These are phyloP conservation scores for Leishmania mexicana DNA, from an alignment of 208 protist species.

Conservation along the genomic window DNA sequence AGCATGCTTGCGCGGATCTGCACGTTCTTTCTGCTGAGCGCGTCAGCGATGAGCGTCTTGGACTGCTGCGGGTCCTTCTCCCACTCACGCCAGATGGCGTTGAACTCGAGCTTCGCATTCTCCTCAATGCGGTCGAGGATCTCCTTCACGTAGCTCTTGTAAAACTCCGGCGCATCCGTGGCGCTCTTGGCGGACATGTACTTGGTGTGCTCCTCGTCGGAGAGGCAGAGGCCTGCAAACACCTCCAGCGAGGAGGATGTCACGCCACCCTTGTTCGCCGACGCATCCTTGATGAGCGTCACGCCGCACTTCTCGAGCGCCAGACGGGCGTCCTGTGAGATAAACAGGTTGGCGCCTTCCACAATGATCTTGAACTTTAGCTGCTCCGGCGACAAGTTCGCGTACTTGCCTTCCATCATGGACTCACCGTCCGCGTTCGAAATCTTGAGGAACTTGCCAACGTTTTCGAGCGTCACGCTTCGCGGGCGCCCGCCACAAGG, in stretches of 20 bases:
- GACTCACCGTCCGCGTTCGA: conserved; percentile 60
- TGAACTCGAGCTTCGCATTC: conserved; percentile 92
- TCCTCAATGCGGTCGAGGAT: conserved; percentile 83
- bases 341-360: conserved; percentile 98
- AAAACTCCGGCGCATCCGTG: conserved; percentile 84
- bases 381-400: conserved; percentile 43
- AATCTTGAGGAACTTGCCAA: conserved; percentile 81
- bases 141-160: conserved; percentile 92
- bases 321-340: conserved; percentile 95
- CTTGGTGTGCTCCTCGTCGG: conserved; percentile 89
- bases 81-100: conserved; percentile 88
- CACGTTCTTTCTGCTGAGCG: conserved; percentile 92
- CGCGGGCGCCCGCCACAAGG: conserved; percentile 96
- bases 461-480: conserved; percentile 93
- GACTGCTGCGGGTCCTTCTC: conserved; percentile 49
- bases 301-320: conserved; percentile 90
- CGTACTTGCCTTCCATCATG: conserved; percentile 68
- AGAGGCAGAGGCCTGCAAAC: conserved; percentile 93
- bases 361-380: conserved; percentile 95
- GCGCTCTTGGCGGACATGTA: conserved; percentile 87
- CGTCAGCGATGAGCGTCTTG: conserved; percentile 83
- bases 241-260: conserved; percentile 98
- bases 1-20: conserved; percentile 79
- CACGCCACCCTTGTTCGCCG: conserved; percentile 97
- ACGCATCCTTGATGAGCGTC: conserved; percentile 92